Percentiles rank a stretch among this genome's conserved stretches.
Evolutionary conservation across 2,329 filamentous ascomycete genomes (phyloP).

Genomic region (Aquanectria penicillioides): DNA sequence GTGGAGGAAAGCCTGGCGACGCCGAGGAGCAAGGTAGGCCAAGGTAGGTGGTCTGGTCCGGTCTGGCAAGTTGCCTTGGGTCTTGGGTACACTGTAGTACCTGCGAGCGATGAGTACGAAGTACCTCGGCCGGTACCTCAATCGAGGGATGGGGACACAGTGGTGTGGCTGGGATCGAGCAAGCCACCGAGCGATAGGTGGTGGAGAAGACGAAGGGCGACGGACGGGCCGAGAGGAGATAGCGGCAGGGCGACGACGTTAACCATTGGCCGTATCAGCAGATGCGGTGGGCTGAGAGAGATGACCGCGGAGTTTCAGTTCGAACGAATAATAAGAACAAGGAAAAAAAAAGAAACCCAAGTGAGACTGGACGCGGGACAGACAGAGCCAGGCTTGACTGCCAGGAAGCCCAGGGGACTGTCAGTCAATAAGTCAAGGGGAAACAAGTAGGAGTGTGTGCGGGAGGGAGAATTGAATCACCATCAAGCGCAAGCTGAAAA

Average conservation of each 20-base stretch:
- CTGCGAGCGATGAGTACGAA: not conserved
- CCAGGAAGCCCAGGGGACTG: not conserved
- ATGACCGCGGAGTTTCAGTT: not conserved
- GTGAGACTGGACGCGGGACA: constrained; percentile 7
- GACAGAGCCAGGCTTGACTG: not conserved
- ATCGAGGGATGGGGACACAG: not conserved
- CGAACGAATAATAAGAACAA: not conserved
- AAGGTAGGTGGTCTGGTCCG: constrained; percentile 5
- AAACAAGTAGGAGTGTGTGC: not conserved
- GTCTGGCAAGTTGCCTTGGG: not conserved
- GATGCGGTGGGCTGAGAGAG: constrained; percentile 8
- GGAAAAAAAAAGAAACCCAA: not conserved
- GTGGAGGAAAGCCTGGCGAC: constrained; percentile 8
- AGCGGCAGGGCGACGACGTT: not conserved
- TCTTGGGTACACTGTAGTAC: constrained; percentile 5
- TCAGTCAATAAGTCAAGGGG: not conserved
- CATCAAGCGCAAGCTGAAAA: not conserved
- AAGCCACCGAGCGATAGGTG: constrained; percentile 13
- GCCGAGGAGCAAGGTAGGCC: constrained; percentile 9
- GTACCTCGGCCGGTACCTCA: constrained; percentile 15
- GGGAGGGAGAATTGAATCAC: constrained; percentile 15
- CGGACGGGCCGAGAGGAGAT: constrained; percentile 19
- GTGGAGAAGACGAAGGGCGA: constrained; percentile 12
- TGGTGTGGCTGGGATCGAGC: constrained; percentile 23
- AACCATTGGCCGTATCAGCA: too few species aligned